These are phyloP conservation scores for Boletus reticulatus DNA, from an alignment of 768 basidiomycete genomes.

Conservation along the genomic window DNA sequence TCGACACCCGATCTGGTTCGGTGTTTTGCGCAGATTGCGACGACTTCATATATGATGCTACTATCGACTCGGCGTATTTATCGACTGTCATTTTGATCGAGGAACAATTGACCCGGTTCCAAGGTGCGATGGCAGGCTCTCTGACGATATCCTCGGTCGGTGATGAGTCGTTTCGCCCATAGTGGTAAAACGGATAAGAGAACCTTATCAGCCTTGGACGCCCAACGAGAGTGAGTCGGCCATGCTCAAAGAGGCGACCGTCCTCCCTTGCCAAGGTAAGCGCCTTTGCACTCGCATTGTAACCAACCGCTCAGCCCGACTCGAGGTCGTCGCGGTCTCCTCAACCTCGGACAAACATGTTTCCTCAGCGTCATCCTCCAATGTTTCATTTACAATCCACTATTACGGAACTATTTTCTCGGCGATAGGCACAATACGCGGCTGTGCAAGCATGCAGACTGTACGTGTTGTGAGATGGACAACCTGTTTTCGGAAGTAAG, in stretches of 20 bases:
- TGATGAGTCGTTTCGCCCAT: background rate
- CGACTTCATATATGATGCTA: slow-evolving; percentile 67
- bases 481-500: slow-evolving; percentile 71
- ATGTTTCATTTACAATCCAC: slow-evolving; percentile 84
- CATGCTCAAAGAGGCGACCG: slow-evolving; percentile 47
- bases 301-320: background rate
- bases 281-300: background rate
- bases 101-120: slow-evolving; percentile 60
- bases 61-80: slow-evolving; percentile 46
- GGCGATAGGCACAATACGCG: slow-evolving; percentile 83
- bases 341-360: slow-evolving; percentile 92
- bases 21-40: slow-evolving; percentile 74
- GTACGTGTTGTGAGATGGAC: slow-evolving; percentile 95
- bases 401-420: slow-evolving; percentile 86
- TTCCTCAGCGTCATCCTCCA: slow-evolving; percentile 93
- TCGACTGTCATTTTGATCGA: slow-evolving; percentile 50
- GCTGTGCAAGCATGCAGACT: slow-evolving; percentile 67
- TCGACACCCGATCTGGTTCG: slow-evolving; percentile 70
- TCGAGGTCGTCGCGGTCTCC: slow-evolving; percentile 74
- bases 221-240: slow-evolving; percentile 40
- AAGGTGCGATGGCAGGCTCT: slow-evolving; percentile 26
- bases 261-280: slow-evolving; percentile 74
- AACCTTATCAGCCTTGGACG: slow-evolving; percentile 50
- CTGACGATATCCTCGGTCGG: background rate
- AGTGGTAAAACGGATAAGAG: slow-evolving; percentile 42